Conservation (phyloP, 768 basidiomycete genomes). For the Lentinula detonsa region DNA sequence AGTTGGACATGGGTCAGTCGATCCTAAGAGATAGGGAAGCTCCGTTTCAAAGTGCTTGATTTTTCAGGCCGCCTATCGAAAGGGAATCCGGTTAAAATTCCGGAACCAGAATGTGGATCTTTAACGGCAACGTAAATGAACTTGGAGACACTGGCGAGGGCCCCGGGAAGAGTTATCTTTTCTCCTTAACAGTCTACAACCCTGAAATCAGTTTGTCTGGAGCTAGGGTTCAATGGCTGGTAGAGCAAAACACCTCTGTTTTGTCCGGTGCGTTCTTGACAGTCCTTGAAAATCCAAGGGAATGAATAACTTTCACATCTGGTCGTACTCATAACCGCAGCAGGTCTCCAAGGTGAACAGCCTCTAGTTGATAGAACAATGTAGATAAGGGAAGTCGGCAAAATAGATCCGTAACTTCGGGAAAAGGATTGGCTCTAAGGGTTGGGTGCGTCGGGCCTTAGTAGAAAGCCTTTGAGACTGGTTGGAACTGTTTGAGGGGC, state of each 20-base stretch:
- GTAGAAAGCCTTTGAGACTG: slow-evolving; percentile 31
- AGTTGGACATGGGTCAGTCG: slow-evolving; percentile 84
- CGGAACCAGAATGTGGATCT: slow-evolving; percentile 69
- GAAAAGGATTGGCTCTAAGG: slow-evolving; percentile 73
- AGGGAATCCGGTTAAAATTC: slow-evolving; percentile 78
- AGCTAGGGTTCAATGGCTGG: slow-evolving; percentile 69
- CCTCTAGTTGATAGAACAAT: slow-evolving; percentile 78
- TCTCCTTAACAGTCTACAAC: slow-evolving; percentile 69
- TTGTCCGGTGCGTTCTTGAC: slow-evolving; percentile 68
- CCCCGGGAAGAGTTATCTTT: slow-evolving; percentile 78
- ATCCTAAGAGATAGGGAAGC: slow-evolving; percentile 28
- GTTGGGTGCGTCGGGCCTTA: slow-evolving; percentile 48
- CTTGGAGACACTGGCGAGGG: slow-evolving; percentile 56
- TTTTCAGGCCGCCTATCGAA: slow-evolving; percentile 64
- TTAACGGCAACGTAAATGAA: slow-evolving; percentile 68
- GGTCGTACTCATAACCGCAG: slow-evolving; percentile 76
- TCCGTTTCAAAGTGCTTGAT: slow-evolving; percentile 65
- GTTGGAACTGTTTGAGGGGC: slow-evolving; percentile 35
- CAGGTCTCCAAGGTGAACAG: slow-evolving; percentile 80
- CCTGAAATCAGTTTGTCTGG: slow-evolving; percentile 72
- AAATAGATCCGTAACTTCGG: slow-evolving; percentile 75
- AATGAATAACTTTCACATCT: slow-evolving; percentile 64
- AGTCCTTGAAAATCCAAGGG: slow-evolving; percentile 73
- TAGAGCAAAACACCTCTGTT: slow-evolving; percentile 67
- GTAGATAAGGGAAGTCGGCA: slow-evolving; percentile 77